phyloP scores from a whole-genome alignment of 2,329 filamentous ascomycete genomes.

The Sporothrix globosa region DNA sequence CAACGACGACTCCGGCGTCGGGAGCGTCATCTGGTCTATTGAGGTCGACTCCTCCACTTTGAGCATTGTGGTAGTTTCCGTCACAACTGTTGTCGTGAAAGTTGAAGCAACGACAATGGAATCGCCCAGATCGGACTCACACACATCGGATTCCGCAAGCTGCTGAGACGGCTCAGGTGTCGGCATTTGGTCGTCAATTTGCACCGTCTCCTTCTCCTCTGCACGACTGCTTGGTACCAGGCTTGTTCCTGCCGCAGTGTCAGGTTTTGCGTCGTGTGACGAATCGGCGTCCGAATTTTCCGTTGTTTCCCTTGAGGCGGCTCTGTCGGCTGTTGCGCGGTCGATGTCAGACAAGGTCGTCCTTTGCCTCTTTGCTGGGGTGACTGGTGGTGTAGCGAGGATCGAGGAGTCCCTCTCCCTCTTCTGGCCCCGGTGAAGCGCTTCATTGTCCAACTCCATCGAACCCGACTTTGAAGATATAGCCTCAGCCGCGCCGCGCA shows the following conservation, averaged over 20 bases:
- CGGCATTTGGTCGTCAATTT: constrained; percentile 25
- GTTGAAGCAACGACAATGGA: constrained; percentile 21
- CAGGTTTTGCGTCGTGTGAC: background rate
- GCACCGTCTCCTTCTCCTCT: constrained; percentile 26
- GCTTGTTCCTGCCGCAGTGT: constrained; percentile 35
- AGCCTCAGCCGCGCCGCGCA: constrained; percentile 16
- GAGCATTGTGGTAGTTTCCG: constrained; percentile 9
- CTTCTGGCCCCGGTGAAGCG: constrained; percentile 41
- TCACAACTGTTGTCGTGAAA: constrained; percentile 13
- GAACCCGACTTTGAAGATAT: background rate
- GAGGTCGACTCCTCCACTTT: constrained; percentile 20
- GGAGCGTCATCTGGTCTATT: constrained; percentile 8
- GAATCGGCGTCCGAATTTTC: background rate
- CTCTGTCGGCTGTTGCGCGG: background rate
- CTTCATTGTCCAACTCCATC: background rate
- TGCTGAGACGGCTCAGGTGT: constrained; percentile 32
- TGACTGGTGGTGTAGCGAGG: constrained; percentile 59
- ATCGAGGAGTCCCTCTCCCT: constrained; percentile 49
- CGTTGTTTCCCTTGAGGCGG: background rate
- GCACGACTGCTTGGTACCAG: constrained; percentile 43
- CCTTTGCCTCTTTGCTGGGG: constrained; percentile 57
- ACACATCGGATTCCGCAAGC: constrained; percentile 12
- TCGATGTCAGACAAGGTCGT: constrained; percentile 34
- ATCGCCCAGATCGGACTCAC: constrained; percentile 7
- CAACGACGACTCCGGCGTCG: constrained; percentile 31